These are phyloP conservation scores for Aphanocladium album DNA, from an alignment of 2,329 filamentous ascomycete genomes.

Conservation along the genomic window DNA sequence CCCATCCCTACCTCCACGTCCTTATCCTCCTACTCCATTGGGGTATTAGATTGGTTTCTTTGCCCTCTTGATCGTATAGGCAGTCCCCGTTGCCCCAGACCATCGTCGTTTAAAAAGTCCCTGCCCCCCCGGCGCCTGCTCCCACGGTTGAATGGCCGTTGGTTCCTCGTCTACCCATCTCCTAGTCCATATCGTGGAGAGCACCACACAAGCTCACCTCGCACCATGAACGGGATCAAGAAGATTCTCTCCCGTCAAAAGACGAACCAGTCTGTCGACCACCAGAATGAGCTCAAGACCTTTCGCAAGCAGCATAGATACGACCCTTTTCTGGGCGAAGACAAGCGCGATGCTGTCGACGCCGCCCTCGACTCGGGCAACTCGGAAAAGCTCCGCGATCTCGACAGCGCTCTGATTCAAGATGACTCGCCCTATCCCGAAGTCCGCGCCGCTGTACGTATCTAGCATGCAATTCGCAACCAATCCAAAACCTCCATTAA, in stretches of 20 bases:
- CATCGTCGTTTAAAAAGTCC: neutral
- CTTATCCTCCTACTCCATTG: constrained; percentile 8
- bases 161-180: neutral
- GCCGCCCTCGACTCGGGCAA: constrained; percentile 40
- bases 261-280: constrained; percentile 12
- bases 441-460: constrained; percentile 24
- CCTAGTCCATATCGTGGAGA: neutral
- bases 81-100: neutral
- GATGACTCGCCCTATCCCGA: constrained; percentile 55
- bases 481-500: too few relatives aligned
- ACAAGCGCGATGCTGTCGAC: constrained; percentile 48
- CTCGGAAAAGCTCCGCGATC: constrained; percentile 37
- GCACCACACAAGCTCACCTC: neutral
- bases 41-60: neutral
- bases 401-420: constrained; percentile 43
- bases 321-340: constrained; percentile 52
- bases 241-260: constrained; percentile 12
- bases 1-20: constrained; percentile 6
- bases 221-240: neutral
- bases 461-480: neutral
- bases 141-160: neutral
- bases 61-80: neutral
- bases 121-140: neutral
- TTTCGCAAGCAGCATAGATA: constrained; percentile 49
- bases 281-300: constrained; percentile 30